Percentiles rank a stretch among this genome's conserved stretches.
phyloP scores from a whole-genome alignment of 2,329 filamentous ascomycete genomes.

The Colletotrichum caudatum region DNA sequence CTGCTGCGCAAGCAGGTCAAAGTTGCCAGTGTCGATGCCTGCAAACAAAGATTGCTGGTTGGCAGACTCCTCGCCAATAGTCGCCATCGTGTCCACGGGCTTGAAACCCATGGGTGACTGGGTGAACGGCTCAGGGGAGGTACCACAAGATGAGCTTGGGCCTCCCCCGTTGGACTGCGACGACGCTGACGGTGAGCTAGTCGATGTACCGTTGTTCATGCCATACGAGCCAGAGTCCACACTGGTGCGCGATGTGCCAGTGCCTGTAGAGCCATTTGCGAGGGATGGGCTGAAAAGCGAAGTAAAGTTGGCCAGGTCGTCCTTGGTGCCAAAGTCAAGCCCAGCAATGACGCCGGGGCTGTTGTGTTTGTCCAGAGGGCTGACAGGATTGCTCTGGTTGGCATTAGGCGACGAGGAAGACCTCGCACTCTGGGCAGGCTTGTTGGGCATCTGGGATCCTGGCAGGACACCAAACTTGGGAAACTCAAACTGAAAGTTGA shows the following conservation, averaged over 20 bases:
- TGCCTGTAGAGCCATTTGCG: constrained; percentile 55
- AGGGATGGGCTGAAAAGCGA: constrained; percentile 70
- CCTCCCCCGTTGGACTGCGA: constrained; percentile 70
- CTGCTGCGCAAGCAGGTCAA: constrained; percentile 83
- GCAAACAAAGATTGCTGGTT: constrained; percentile 53
- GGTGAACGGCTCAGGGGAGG: constrained; percentile 80
- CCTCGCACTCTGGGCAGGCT: constrained; percentile 35
- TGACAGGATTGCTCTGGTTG: constrained; percentile 49
- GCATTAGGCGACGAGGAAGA: constrained; percentile 38
- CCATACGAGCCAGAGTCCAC: constrained; percentile 64
- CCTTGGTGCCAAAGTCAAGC: constrained; percentile 51
- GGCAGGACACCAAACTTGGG: constrained; percentile 88
- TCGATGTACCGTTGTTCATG: constrained; percentile 63
- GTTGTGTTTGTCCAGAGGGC: constrained; percentile 51
- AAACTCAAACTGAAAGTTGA: constrained; percentile 95
- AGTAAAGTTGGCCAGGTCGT: constrained; percentile 67
- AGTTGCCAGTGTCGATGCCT: constrained; percentile 64
- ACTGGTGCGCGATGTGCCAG: constrained; percentile 60
- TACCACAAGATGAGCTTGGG: constrained; percentile 76
- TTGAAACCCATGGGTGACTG: constrained; percentile 78
- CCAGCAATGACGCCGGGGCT: constrained; percentile 50
- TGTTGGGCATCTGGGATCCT: constrained; percentile 53
- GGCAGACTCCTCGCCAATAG: constrained; percentile 72
- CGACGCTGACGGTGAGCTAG: constrained; percentile 74
- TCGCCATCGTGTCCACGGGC: constrained; percentile 71